These are phyloP conservation scores for Candida labiduridarum DNA, from an alignment of 1,139 yeast genomes.

Conservation along the genomic window DNA sequence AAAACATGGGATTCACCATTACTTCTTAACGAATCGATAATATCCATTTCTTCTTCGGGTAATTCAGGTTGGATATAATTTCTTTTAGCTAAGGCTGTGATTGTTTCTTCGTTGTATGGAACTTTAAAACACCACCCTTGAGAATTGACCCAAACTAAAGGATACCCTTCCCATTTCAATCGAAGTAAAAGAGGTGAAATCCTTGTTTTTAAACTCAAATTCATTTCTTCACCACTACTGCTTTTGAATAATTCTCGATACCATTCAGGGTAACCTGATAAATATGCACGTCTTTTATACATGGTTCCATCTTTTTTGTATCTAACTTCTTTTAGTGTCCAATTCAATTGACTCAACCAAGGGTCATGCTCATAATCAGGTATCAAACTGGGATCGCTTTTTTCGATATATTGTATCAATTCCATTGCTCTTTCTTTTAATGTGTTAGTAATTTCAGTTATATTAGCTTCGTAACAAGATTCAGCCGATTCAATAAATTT, in stretches of 20 bases:
- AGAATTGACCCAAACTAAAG: conserved; percentile 75
- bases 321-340: conserved; percentile 68
- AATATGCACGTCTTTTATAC: conserved; percentile 69
- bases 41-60: conserved; percentile 25
- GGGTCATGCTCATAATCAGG: conserved; percentile 60
- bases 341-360: conserved; percentile 88
- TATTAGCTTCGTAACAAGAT: conserved; percentile 58
- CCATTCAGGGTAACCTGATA: conserved; percentile 96
- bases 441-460: conserved; percentile 57
- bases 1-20: conserved; percentile 31
- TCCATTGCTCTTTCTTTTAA: conserved; percentile 63
- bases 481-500: conserved; percentile 74
- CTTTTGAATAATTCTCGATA: conserved; percentile 70
- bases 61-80: conserved; percentile 53
- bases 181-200: conserved; percentile 74
- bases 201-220: conserved; percentile 71
- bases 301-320: conserved; percentile 75
- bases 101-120: conserved; percentile 37
- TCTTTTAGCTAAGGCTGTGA: conserved; percentile 44
- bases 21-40: conserved; percentile 27
- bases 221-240: conserved; percentile 43
- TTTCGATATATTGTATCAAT: conserved; percentile 43
- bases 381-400: conserved; percentile 28
- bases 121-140: conserved; percentile 91
- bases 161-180: conserved; percentile 84